Percentiles rank a stretch among this genome's conserved stretches.
phyloP scores from a whole-genome alignment of 2,329 filamentous ascomycete species.

The Cryphonectria parasitica region DNA sequence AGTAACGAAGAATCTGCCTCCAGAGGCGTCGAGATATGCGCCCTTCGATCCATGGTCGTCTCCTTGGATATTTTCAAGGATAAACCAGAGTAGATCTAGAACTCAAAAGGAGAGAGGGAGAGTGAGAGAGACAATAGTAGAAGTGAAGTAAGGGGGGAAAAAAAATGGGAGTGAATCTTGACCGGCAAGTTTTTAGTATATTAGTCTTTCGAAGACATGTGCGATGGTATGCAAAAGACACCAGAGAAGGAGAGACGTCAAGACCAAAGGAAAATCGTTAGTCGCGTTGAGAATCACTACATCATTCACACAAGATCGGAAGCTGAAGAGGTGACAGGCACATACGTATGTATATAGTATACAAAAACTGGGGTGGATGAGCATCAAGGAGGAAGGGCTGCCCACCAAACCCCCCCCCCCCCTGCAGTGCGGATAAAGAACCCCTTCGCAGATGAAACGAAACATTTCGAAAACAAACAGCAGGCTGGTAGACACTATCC shows the following conservation, averaged over 20 bases:
- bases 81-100: not conserved
- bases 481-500: slow-evolving; percentile 30
- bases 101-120: not conserved
- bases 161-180: slow-evolving; percentile 20
- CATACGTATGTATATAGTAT: not conserved
- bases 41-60: slow-evolving; percentile 52
- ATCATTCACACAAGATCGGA: not conserved
- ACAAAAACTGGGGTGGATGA: slow-evolving; percentile 9
- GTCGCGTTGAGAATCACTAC: not conserved
- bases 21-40: slow-evolving; percentile 64
- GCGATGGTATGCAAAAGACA: slow-evolving; percentile 5
- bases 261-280: slow-evolving; percentile 6
- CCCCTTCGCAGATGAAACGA: slow-evolving; percentile 31
- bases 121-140: not conserved
- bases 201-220: not conserved
- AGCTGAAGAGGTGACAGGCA: not conserved
- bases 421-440: slow-evolving; percentile 24
- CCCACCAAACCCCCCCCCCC: not conserved
- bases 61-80: not conserved
- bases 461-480: slow-evolving; percentile 30
- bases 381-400: not conserved
- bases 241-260: not conserved
- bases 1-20: slow-evolving; percentile 65
- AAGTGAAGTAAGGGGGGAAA: not conserved
- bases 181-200: slow-evolving; percentile 19